phyloP scores from a whole-genome alignment of 495 filamentous ascomycete species.

The Trichocladium antarcticum region DNA sequence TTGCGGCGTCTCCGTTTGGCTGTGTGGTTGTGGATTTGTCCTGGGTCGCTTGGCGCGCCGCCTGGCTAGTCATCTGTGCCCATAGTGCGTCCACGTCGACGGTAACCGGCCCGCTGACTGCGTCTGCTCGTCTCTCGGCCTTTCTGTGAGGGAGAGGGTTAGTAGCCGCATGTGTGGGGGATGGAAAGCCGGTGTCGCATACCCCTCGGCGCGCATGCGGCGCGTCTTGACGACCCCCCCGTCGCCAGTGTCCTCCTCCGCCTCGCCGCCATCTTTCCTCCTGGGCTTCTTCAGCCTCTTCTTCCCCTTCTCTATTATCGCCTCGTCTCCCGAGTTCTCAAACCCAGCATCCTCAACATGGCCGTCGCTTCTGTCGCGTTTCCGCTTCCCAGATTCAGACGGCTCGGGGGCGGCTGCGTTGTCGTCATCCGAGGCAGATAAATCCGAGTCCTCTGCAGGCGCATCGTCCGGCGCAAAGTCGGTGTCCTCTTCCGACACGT shows the following conservation, averaged over 20 bases:
- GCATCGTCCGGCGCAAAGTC: conserved; percentile 57
- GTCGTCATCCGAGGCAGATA: conserved; percentile 35
- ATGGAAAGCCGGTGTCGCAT: conserved; percentile 10
- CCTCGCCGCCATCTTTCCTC: conserved; percentile 31
- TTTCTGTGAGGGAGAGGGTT: conserved; percentile 36
- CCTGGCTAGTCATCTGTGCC: conserved; percentile 57
- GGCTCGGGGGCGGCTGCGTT: conserved; percentile 17
- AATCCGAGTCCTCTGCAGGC: conserved; percentile 38
- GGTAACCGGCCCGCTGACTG: conserved; percentile 57
- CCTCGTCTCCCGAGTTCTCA: conserved; percentile 69
- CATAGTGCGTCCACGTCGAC: conserved; percentile 85
- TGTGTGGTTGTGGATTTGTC: conserved; percentile 3
- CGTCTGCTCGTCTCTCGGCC: conserved; percentile 51
- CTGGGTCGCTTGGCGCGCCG: not conserved
- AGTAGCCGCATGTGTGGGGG: conserved; percentile 5
- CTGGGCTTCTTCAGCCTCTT: conserved; percentile 46
- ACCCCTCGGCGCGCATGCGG: conserved; percentile 51
- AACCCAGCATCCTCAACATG: conserved; percentile 37
- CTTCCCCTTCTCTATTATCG: conserved; percentile 51
- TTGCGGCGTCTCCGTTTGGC: conserved; percentile 10
- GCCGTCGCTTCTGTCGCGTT: conserved; percentile 30
- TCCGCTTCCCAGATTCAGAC: conserved; percentile 25
- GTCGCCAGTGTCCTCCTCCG: conserved; percentile 48
- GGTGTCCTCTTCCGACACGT: conserved; percentile 62
- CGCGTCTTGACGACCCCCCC: conserved; percentile 79